These are phyloP conservation scores for Penicillium sp. DNA, from an alignment of 2,329 filamentous ascomycete genomes.

Conservation along the genomic window DNA sequence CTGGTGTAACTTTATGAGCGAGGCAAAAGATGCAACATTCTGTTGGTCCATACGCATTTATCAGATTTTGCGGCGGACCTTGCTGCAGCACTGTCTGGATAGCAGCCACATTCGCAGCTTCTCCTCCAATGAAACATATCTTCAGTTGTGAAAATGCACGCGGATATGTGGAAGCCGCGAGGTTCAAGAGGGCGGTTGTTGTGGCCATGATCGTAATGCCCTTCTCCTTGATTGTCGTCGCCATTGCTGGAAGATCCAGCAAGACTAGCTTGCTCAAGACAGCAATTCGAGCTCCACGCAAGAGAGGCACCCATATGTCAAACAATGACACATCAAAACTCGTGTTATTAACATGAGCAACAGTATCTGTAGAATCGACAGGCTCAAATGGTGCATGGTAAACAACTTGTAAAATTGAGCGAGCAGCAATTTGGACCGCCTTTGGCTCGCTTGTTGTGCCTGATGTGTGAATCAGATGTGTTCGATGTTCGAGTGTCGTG, in stretches of 20 bases:
- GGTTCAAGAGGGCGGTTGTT: too few species aligned
- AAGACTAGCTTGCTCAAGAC: conserved; percentile 1
- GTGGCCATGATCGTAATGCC: too few species aligned
- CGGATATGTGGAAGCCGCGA: background rate
- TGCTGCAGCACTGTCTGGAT: conserved; percentile 15
- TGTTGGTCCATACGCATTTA: conserved; percentile 26
- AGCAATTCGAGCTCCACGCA: conserved; percentile 18
- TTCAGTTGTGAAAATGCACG: conserved; percentile 13
- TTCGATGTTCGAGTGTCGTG: conserved; percentile 2
- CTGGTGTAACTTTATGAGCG: conserved; percentile 12
- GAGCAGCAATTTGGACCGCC: conserved; percentile 23
- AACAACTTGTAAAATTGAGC: conserved; percentile 21
- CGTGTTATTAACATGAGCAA: conserved; percentile 23
- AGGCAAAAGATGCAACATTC: conserved; percentile 21
- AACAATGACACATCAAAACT: conserved; percentile 29
- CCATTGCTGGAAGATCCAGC: background rate
- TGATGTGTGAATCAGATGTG: conserved; percentile 24
- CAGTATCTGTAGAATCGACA: conserved; percentile 9
- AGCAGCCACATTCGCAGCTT: conserved; percentile 17
- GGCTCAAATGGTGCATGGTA: conserved; percentile 16
- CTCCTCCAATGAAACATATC: conserved; percentile 17
- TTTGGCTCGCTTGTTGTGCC: conserved; percentile 25
- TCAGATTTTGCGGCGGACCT: conserved; percentile 17
- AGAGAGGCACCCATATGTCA: conserved; percentile 24
- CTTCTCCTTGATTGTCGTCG: background rate